Evolutionary conservation across 2,329 filamentous ascomycete species (phyloP).

Genomic region (Colletotrichum noveboracense): DNA sequence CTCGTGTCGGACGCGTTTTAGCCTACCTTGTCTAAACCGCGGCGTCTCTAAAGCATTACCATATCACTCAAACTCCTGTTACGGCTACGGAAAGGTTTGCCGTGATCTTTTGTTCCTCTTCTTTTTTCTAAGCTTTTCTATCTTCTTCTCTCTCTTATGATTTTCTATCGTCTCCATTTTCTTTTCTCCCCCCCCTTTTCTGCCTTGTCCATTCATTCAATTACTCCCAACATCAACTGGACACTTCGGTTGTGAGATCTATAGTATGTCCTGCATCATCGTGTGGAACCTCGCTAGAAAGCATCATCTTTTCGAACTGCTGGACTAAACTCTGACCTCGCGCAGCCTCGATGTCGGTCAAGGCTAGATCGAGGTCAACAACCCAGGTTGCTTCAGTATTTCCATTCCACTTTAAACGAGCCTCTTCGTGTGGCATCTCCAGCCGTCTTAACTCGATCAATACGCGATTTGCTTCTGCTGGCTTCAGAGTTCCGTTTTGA

Average conservation of each 20-base stretch:
- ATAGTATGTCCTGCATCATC: not conserved
- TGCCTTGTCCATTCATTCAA: not conserved
- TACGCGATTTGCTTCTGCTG: not conserved
- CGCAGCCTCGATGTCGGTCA: not conserved
- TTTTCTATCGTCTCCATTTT: no score
- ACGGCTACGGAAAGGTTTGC: not conserved
- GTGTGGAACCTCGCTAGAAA: not conserved
- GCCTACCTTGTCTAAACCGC: no score
- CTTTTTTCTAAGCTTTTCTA: no score
- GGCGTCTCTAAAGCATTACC: not conserved
- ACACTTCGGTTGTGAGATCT: not conserved
- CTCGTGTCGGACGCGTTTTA: not conserved
- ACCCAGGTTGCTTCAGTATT: not conserved
- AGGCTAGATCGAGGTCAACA: not conserved
- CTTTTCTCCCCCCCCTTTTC: no score
- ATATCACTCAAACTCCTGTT: not conserved
- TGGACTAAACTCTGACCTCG: not conserved
- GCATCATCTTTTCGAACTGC: not conserved
- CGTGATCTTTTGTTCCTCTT: not conserved
- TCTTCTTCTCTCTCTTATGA: no score
- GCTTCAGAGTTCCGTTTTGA: not conserved
- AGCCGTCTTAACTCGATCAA: not conserved
- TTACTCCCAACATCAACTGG: not conserved
- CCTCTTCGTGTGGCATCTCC: not conserved
- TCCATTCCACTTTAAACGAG: not conserved